phyloP scores from a whole-genome alignment of 805 yeast species.

The Cyberlindnera japonica region DNA sequence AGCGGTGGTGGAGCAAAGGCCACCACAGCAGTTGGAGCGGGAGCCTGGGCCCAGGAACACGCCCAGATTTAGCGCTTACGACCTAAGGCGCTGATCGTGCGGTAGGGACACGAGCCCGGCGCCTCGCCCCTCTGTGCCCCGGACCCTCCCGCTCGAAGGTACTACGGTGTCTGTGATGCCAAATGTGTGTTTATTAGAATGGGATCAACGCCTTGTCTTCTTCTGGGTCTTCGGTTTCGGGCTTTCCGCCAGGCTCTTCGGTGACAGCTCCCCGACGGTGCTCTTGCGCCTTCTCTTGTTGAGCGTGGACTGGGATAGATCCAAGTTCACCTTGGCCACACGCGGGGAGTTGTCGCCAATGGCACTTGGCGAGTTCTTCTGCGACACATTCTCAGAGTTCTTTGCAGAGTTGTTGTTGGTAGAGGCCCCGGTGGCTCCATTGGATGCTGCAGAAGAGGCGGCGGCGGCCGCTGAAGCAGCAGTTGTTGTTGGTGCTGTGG shows the following conservation, averaged over 20 bases:
- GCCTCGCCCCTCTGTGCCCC: too few species aligned
- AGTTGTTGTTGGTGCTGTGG: too few species aligned
- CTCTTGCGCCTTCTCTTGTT: conserved; percentile 33
- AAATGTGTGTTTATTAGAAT: too few species aligned
- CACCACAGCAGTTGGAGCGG: too few species aligned
- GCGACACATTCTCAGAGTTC: conserved; percentile 2
- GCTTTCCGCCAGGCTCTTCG: conserved; percentile 20
- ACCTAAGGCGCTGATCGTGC: too few species aligned
- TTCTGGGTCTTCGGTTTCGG: conserved; percentile 12
- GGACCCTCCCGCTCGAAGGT: too few species aligned
- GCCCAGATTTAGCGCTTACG: too few species aligned
- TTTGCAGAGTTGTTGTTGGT: conserved; percentile 1
- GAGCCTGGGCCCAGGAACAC: too few species aligned
- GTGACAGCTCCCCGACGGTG: conserved; percentile 23
- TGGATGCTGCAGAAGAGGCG: neutral
- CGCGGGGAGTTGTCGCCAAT: conserved; percentile 5
- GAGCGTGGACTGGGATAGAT: conserved; percentile 33
- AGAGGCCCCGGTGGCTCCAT: neutral
- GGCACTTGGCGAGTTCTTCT: conserved; percentile 11
- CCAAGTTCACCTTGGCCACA: conserved; percentile 22
- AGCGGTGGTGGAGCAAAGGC: too few species aligned
- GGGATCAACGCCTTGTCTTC: neutral
- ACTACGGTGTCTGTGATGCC: neutral
- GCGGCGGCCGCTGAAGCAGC: neutral
- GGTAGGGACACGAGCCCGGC: too few species aligned